phyloP scores from a whole-genome alignment of 345 rosid genomes.

The Mercurialis annua region DNA sequence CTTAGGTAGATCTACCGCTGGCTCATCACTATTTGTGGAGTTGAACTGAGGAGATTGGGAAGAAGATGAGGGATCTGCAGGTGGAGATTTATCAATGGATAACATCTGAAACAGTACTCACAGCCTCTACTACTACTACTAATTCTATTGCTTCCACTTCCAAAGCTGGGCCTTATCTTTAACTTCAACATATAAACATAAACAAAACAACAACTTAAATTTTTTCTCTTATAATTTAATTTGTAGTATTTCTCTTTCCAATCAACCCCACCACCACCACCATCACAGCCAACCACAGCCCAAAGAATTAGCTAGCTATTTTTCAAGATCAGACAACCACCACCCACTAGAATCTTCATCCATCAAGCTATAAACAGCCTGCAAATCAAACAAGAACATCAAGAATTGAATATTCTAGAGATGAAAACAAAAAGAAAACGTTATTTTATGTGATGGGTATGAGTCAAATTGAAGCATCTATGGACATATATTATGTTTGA shows the following conservation, averaged over 20 bases:
- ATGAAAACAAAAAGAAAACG: no score
- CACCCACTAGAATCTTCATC: constrained; percentile 44
- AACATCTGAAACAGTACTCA: constrained; percentile 57
- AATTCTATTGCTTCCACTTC: constrained; percentile 22
- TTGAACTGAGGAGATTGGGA: constrained; percentile 34
- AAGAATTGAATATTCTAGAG: constrained; percentile 9
- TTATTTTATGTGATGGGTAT: constrained; percentile 34
- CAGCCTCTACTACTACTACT: neutral
- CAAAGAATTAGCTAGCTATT: neutral
- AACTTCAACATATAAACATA: constrained; percentile 64
- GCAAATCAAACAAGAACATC: constrained; percentile 29
- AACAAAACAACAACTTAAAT: neutral
- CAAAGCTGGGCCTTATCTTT: constrained; percentile 41
- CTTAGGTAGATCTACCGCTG: constrained; percentile 50
- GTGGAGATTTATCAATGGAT: constrained; percentile 66
- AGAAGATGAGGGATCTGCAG: constrained; percentile 68
- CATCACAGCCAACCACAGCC: constrained; percentile 9
- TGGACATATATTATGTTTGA: no score
- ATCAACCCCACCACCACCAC: constrained; percentile 34
- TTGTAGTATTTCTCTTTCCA: constrained; percentile 14
- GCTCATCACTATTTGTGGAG: constrained; percentile 29
- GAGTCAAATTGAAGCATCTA: constrained; percentile 38
- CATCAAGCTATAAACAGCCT: constrained; percentile 29
- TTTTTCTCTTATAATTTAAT: constrained; percentile 3
- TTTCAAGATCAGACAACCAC: constrained; percentile 23